Conservation (phyloP, 2,329 filamentous ascomycete genomes). For the Diatrype stigma region DNA sequence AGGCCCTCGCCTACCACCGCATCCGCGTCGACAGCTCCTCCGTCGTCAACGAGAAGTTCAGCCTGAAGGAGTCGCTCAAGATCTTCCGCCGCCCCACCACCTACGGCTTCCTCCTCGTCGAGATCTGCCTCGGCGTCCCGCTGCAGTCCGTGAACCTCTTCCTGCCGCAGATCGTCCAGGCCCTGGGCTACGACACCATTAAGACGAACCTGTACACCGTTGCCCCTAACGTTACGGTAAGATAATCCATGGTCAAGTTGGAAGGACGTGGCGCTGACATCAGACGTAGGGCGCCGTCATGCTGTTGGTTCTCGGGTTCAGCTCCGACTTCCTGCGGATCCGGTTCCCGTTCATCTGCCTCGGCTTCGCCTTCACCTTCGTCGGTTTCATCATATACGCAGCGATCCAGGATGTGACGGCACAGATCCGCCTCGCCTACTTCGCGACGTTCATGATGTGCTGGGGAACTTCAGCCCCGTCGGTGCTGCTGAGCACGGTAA, state of each 20-base stretch:
- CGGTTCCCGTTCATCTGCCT: constrained; percentile 72
- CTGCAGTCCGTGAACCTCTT: constrained; percentile 52
- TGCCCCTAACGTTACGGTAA: constrained; percentile 64
- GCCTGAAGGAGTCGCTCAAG: constrained; percentile 44
- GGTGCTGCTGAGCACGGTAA: constrained; percentile 51
- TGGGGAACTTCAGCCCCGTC: constrained; percentile 74
- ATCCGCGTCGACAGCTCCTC: constrained; percentile 73
- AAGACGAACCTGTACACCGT: constrained; percentile 78
- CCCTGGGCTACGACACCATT: constrained; percentile 44
- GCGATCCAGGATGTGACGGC: constrained; percentile 59
- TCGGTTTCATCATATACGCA: constrained; percentile 75
- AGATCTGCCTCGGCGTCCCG: constrained; percentile 57
- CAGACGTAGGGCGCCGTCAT: constrained; percentile 56
- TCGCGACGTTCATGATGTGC: constrained; percentile 77
- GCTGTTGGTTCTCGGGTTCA: constrained; percentile 68
- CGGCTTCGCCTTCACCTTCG: constrained; percentile 70
- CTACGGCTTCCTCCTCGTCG: constrained; percentile 47
- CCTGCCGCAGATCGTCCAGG: constrained; percentile 50
- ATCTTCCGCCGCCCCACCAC: constrained; percentile 49
- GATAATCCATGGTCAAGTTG: background rate
- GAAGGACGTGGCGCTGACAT: constrained; percentile 3
- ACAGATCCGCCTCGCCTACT: constrained; percentile 66
- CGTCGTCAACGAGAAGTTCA: constrained; percentile 49
- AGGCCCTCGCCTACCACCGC: constrained; percentile 64
- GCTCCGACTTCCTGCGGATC: constrained; percentile 61